These are phyloP conservation scores for Somion occarium DNA, from an alignment of 1,284 basidiomycete species.

Conservation along the genomic window DNA sequence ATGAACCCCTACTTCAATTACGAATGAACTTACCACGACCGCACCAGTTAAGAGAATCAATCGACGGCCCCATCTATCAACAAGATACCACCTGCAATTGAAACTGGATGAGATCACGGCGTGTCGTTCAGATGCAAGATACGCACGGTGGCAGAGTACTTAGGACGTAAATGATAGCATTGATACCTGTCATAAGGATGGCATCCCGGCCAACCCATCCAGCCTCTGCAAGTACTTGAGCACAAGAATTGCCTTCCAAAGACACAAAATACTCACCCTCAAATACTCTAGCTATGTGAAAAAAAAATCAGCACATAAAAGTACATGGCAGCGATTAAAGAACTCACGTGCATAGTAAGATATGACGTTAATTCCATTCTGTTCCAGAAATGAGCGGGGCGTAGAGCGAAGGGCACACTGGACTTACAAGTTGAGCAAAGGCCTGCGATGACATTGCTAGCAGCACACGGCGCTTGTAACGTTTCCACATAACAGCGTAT, in stretches of 20 bases:
- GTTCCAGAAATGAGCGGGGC: slow-evolving; percentile 10
- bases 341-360: slow-evolving; percentile 89
- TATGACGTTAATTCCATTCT: slow-evolving; percentile 94
- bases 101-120: slow-evolving; percentile 9
- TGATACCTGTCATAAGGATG: slow-evolving; percentile 96
- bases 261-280: slow-evolving; percentile 52
- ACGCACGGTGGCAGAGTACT: slow-evolving; percentile 80
- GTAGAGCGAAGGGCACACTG: neutral
- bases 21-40: slow-evolving; percentile 55
- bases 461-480: slow-evolving; percentile 85
- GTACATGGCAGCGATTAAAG: no score
- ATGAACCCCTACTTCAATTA: no score
- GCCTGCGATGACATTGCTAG: slow-evolving; percentile 98
- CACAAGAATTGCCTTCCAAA: slow-evolving; percentile 1
- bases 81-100: slow-evolving; percentile 88
- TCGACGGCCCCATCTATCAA: slow-evolving; percentile 89
- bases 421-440: slow-evolving; percentile 85
- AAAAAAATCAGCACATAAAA: slow-evolving; percentile 1
- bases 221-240: slow-evolving; percentile 54
- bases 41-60: slow-evolving; percentile 90
- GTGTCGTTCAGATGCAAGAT: neutral
- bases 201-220: slow-evolving; percentile 98
- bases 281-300: slow-evolving; percentile 67
- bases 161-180: slow-evolving; percentile 82
- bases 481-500: slow-evolving; percentile 84